Evolutionary conservation across 257 asterid genomes (phyloP).

Genomic region (Penstemon eatonii): DNA sequence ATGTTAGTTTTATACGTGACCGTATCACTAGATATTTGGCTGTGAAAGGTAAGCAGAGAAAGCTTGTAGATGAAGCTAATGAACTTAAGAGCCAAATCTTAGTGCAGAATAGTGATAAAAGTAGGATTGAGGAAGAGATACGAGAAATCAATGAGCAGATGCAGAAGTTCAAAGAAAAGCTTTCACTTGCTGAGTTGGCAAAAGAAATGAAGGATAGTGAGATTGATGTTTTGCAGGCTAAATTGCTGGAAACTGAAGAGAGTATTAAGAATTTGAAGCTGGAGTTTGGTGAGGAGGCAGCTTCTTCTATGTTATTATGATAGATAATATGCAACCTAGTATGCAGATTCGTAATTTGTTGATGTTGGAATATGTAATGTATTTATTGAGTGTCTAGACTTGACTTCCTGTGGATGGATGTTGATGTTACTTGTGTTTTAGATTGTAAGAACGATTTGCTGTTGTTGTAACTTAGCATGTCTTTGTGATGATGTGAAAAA

Average conservation of each 20-base stretch:
- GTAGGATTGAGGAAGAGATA: constrained; percentile 42
- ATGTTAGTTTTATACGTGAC: constrained; percentile 39
- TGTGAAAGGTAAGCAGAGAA: constrained; percentile 41
- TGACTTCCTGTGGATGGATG: too few species aligned
- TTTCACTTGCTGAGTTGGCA: constrained; percentile 25
- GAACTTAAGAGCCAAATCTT: constrained; percentile 35
- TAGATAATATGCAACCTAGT: neutral
- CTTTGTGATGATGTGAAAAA: neutral
- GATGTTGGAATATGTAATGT: neutral
- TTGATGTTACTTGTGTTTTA: neutral
- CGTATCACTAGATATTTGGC: constrained; percentile 37
- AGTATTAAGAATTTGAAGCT: constrained; percentile 22
- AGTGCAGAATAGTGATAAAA: constrained; percentile 29
- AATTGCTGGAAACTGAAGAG: constrained; percentile 34
- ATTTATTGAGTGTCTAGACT: neutral
- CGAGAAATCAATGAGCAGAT: constrained; percentile 45
- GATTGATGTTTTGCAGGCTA: constrained; percentile 37
- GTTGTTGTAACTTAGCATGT: neutral
- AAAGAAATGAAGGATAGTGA: constrained; percentile 42
- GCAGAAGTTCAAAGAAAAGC: constrained; percentile 45
- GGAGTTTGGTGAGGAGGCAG: constrained; percentile 37
- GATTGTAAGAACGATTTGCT: neutral
- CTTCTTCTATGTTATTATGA: constrained; percentile 17
- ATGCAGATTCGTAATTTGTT: neutral
- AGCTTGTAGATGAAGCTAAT: constrained; percentile 30